Evolutionary conservation across 306 rosid genomes (phyloP), one percentile per base, ranked within the genome.

Genomic region (Dryas octopetala): DNA sequence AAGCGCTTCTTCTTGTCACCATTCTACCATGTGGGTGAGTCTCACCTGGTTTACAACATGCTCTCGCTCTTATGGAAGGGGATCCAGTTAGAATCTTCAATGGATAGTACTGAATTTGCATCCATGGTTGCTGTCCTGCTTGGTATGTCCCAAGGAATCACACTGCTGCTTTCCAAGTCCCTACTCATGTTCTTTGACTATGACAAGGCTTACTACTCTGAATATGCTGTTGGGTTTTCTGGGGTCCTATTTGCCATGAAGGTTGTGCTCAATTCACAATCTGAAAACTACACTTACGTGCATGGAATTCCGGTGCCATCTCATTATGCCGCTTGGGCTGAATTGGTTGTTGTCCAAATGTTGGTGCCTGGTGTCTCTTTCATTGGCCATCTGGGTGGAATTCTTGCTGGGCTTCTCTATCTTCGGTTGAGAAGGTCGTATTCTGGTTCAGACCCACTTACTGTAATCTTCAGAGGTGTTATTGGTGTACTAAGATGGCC

Each of bases 171-270:
- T 46, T 81, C 97, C 7, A 95, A 86, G 80, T 89, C 97, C 16
- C 72, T 95, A 60, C 86, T 90, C 17, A 7, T 88, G 23, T 83
- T 91, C 49, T 89, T 95, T 60, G 91, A 91, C 70, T 88, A 87
- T 9, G 83, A 87, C 41, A 79, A 43, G 66, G 48, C 96, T 43
- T 95, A 86, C 68, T 95, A 90, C 77, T 53, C 70, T 1, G 96
- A 91, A 48, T 89, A 87, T 62, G 73, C 97, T 3, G 97, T 85
- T 3, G 98, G 98, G 7, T 95, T 91, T 82, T 95, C 97, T 32
- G 97, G 98, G 7, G 95, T 95, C 19, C 87, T 95, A 23, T 95
- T 95, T 62, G 98, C 97, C 38, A 79, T 95, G 98, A 95, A 91
- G 76, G 97, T 95, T 13, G 91, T 95, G 53, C 97, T 95, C 6